Evolutionary conservation across 2,329 filamentous ascomycete genomes (phyloP), one percentile per base, ranked within the genome.

Genomic region (Pyrenochaeta sp.): DNA sequence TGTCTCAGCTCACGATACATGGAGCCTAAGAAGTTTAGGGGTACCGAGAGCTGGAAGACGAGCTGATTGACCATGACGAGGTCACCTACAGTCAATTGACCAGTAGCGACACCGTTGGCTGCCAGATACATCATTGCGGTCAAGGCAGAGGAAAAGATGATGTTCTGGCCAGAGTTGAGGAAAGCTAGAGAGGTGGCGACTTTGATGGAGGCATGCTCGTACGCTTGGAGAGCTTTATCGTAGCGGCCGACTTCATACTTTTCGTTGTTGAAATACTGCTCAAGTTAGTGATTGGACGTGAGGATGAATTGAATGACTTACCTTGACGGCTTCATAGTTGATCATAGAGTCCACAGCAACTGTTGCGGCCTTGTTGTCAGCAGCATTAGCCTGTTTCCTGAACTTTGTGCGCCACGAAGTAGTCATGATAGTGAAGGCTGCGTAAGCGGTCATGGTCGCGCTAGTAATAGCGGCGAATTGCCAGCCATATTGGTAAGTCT

Each of bases 51-150:
- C 74, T 99, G 94, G 74, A 99, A 99, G 46, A 99, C 92, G 13
- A 99, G 85, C 77, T 97, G 94, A 71, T 99, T 99, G 58, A 99
- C 90, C 90, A 99, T 95, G 67, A 99, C 94, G 21, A 99, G 80
- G 68, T 99, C 95, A 45, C 94, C 94, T 10, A 99, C 92, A 0
- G 93, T 96, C 61, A 99, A 75, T 5, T 79, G 77, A 10, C 93
- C 93, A 3, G 77, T 79, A 1, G 90, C 90, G 1, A 99, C 91
- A 23, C 95, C 95, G 61, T 93, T 85, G 17, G 90, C 90, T 5
- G 92, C 94, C 44, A 97, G 82, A 68, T 96, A 97, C 94, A 99
- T 99, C 93, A 99, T 99, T 19, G 83, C 88, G 0, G 94, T 96
- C 50, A 99, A 76, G 0, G 94, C 92, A 23, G 87, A 87, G 1